Evolutionary conservation across 805 yeast genomes (phyloP), one percentile per base, ranked within the genome.

Genomic region (Tetrapisispora taiwanensis): DNA sequence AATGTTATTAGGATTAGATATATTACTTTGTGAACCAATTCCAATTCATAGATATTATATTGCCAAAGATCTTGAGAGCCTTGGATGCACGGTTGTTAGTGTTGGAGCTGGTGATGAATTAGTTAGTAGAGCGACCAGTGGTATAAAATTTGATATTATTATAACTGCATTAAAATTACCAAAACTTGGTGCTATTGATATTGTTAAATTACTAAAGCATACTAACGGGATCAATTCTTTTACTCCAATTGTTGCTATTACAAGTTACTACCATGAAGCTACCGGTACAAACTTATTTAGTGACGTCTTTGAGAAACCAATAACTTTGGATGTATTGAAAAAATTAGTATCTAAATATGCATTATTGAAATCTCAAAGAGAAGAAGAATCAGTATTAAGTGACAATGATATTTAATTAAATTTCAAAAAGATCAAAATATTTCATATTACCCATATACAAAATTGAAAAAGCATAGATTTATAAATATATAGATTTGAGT

Each of bases 11-110:
- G 52, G 58, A 31, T 61, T 84, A 52, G 89, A 85, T 58, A 79
- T 88, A 4, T 67, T 90, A 38, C 68, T 87, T 13, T 88, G 96
- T 62, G 95, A 87, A 54, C 87, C 92, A 2, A 84, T 85, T 47
- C 92, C 95, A 0, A 82, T 82, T 45, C 80, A 85, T 52, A 66
- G 95, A 40, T 84, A 76, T 54, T 71, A 85, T 13, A 73, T 81
- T 24, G 73, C 78, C 36, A 75, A 73, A 46, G 71, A 80, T 48
- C 67, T 90, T 46, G 85, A 78, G 47, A 70, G 72, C 42, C 58
- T 79, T 20, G 95, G 94, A 1, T 87, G 95, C 65, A 77, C 81
- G 12, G 95, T 87, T 8, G 84, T 85, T 4, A 70, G 84, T 2
- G 83, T 85, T 7, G 69, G 79, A 0, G 79, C 79, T 46, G 95